phyloP scores from a whole-genome alignment of 345 rosid genomes.

The Gossypioides kirkii region DNA sequence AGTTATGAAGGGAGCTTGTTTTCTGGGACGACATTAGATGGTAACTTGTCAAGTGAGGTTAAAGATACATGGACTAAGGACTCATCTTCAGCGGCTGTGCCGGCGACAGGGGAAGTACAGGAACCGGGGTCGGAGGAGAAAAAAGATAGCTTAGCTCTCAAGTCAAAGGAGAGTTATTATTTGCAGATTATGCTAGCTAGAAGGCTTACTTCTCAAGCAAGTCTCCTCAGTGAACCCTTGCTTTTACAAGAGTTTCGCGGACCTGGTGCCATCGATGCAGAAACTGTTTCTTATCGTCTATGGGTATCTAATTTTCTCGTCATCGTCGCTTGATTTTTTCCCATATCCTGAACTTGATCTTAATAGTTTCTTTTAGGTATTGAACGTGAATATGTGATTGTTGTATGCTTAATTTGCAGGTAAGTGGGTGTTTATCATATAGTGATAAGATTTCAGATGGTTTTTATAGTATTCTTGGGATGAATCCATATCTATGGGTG shows the following conservation, averaged over 20 bases:
- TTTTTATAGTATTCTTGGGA: conserved; percentile 89
- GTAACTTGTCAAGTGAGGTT: conserved; percentile 46
- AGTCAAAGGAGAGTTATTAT: conserved; percentile 51
- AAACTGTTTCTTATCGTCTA: conserved; percentile 72
- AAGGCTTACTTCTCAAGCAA: conserved; percentile 64
- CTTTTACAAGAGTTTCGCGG: conserved; percentile 26
- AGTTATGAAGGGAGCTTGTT: conserved; percentile 81
- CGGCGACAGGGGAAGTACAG: conserved; percentile 28
- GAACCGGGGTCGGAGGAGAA: conserved; percentile 37
- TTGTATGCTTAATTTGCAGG: conserved; percentile 36
- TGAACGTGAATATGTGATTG: neutral
- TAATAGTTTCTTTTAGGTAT: neutral
- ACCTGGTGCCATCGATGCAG: conserved; percentile 33
- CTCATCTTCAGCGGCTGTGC: conserved; percentile 26
- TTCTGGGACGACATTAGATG: conserved; percentile 72
- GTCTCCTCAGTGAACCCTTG: conserved; percentile 42
- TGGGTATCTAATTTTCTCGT: conserved; percentile 47
- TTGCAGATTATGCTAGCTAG: conserved; percentile 74
- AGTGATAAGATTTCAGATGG: conserved; percentile 85
- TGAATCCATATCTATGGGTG: conserved; percentile 90
- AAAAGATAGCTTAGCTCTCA: conserved; percentile 36
- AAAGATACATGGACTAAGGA: conserved; percentile 33
- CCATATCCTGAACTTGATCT: neutral
- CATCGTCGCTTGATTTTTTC: neutral
- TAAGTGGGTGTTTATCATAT: conserved; percentile 86